Evolutionary conservation across 2,329 filamentous ascomycete genomes (phyloP), one percentile per base, ranked within the genome.

Genomic region (Colletotrichum nymphaeae): DNA sequence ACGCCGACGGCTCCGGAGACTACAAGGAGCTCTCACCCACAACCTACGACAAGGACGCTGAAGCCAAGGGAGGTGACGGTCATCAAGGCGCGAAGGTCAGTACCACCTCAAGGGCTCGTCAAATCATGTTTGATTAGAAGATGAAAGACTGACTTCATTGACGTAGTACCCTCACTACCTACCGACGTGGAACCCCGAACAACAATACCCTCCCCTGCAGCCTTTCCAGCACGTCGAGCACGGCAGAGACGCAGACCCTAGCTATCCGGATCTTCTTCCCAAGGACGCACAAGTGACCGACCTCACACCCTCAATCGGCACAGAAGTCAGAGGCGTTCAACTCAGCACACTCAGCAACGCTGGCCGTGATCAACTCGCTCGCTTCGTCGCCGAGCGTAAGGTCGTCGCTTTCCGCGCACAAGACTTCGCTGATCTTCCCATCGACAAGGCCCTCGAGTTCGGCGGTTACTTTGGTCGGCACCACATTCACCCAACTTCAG

Each of bases 401-500:
- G 91, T 93, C 19, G 90, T 92, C 26, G 88, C 89, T 26, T 93
- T 93, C 85, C 89, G 91, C n/a, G 87, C 91, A 75, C 92, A 93
- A 78, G 90, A 93, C 77, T 88, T 90, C 75, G 87, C 87, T 37
- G 84, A 91, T 74, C 83, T 93, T 24, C 87, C 90, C 7, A 93
- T 93, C 75, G 82, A 88, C 59, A 85, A 92, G 62, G 91, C 90
- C 3, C 84, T 93, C 35, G 87, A 92, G n/a, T 89, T 90, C 75
- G 91, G 88, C 42, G 85, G 88, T 69, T 93, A 94, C 83, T 94
- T 93, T 77, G 92, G 92, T 37, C 88, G 91, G 22, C 90, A 91
- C 74, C 92, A 94, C 82, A 92, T 94, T 66, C 92, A 94, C 77
- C 92, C 91, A n/a, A 91, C 91, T n/a, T 92, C 89, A 4, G 92